Evolutionary conservation across 2,329 filamentous ascomycete genomes (phyloP).

Genomic region (Fusarium graminum): DNA sequence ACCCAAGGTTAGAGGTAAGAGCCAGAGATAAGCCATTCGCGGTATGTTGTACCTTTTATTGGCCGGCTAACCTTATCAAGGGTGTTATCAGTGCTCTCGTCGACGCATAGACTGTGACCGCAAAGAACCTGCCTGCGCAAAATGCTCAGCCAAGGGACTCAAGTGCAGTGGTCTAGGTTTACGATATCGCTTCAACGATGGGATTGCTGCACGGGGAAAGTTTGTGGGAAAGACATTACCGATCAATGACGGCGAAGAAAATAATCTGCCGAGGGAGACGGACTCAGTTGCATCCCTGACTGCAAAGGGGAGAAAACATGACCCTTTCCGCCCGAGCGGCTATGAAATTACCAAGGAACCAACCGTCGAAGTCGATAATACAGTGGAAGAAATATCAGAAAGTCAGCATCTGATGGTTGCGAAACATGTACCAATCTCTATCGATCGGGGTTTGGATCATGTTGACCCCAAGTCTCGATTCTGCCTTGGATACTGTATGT

Average conservation of each 20-base stretch:
- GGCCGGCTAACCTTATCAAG: constrained; percentile 3
- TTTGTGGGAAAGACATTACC: constrained; percentile 41
- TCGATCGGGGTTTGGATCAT: constrained; percentile 33
- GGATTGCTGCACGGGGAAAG: constrained; percentile 40
- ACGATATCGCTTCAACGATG: constrained; percentile 44
- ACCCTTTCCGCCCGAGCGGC: constrained; percentile 16
- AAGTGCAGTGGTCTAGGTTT: constrained; percentile 41
- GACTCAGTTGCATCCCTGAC: neutral
- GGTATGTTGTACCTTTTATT: neutral
- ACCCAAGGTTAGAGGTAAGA: constrained; percentile 35
- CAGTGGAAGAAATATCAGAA: neutral
- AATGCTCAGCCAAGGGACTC: constrained; percentile 39
- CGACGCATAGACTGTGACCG: constrained; percentile 46
- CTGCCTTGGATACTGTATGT: constrained; percentile 40
- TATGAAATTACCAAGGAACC: neutral
- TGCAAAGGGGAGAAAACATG: neutral
- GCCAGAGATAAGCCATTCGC: neutral
- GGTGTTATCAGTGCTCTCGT: constrained; percentile 45
- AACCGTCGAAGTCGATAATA: accelerated
- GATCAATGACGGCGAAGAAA: neutral
- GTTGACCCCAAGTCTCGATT: constrained; percentile 38
- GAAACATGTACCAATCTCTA: neutral
- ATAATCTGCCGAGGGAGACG: accelerated
- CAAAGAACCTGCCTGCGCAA: constrained; percentile 40
- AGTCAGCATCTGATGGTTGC: neutral